Percentiles rank a stretch among this genome's conserved stretches.
Conservation (phyloP, 2,329 filamentous ascomycete species). For the Phaeosphaeria sp. region DNA sequence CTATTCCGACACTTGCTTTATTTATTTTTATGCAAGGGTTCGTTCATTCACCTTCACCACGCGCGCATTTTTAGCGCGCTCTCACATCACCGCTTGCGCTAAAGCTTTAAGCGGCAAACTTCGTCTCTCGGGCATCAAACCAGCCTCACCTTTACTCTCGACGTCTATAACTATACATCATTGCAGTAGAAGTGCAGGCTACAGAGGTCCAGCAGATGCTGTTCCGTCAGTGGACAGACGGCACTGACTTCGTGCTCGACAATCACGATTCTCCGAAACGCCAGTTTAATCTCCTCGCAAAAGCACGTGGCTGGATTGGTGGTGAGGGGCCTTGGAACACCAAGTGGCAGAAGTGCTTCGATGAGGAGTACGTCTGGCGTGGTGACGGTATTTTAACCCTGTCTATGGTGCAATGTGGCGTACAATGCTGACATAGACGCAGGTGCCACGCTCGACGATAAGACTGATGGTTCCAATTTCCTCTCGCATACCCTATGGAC, state of each 20-base stretch:
- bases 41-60: not conserved
- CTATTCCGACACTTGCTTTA: no score
- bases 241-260: conserved; percentile 2
- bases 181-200: not conserved
- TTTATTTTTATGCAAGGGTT: no score
- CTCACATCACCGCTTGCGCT: not conserved
- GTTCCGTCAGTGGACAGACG: not conserved
- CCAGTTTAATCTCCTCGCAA: conserved; percentile 7
- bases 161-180: not conserved
- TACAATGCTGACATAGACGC: not conserved
- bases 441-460: not conserved
- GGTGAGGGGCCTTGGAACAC: conserved; percentile 8
- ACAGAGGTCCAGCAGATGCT: not conserved
- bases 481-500: not conserved
- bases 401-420: not conserved
- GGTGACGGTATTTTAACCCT: not conserved
- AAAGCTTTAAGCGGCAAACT: not conserved
- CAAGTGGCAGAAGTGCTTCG: conserved; percentile 3
- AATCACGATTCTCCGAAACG: conserved; percentile 3
- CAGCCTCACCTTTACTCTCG: not conserved
- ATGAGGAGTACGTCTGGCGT: conserved; percentile 7
- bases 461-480: not conserved
- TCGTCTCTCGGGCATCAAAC: not conserved
- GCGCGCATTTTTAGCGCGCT: not conserved
- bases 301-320: conserved; percentile 2